A percentile compares a stretch with the other conserved stretches of the same genome.
Evolutionary conservation across 306 rosid species (phyloP).

Genomic region (Medicago ruthenica): DNA sequence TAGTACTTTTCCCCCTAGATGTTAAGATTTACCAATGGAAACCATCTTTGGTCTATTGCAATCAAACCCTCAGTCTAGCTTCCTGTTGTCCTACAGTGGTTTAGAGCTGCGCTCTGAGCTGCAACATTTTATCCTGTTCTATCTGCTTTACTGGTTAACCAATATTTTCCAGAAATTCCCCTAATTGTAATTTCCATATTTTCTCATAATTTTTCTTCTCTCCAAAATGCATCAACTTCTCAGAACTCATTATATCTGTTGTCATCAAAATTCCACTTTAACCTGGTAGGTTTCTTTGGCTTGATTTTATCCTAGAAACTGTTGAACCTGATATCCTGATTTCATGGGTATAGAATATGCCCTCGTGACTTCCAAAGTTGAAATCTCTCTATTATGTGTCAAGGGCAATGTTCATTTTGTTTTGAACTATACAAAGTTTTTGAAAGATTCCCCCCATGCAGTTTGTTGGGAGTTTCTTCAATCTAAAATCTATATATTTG

Average conservation of each 20-base stretch:
- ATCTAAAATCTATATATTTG: background rate
- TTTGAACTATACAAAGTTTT: background rate
- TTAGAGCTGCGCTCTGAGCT: background rate
- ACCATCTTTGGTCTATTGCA: background rate
- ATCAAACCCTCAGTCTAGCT: slow-evolving; percentile 15
- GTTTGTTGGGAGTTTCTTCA: slow-evolving; percentile 38
- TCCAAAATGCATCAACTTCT: slow-evolving; percentile 12
- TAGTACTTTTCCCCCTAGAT: slow-evolving; percentile 1
- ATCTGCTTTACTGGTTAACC: background rate
- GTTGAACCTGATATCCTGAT: background rate
- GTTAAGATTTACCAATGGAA: background rate
- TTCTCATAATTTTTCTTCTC: slow-evolving; percentile 2
- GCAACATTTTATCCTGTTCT: slow-evolving; percentile 5
- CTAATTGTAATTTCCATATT: background rate
- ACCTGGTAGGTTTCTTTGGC: background rate
- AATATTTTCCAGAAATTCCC: background rate
- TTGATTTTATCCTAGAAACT: slow-evolving; percentile 17
- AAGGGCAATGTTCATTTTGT: slow-evolving; percentile 13
- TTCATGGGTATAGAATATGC: background rate
- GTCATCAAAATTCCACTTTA: background rate
- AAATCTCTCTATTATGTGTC: slow-evolving; percentile 4
- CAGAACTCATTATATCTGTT: slow-evolving; percentile 3
- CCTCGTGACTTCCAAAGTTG: background rate
- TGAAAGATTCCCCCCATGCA: background rate
- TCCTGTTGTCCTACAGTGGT: background rate